Percentiles rank a stretch among this genome's conserved stretches.
These are phyloP conservation scores for Apiotrichum brassicae DNA, from an alignment of 1,284 basidiomycete genomes.

Conservation along the genomic window DNA sequence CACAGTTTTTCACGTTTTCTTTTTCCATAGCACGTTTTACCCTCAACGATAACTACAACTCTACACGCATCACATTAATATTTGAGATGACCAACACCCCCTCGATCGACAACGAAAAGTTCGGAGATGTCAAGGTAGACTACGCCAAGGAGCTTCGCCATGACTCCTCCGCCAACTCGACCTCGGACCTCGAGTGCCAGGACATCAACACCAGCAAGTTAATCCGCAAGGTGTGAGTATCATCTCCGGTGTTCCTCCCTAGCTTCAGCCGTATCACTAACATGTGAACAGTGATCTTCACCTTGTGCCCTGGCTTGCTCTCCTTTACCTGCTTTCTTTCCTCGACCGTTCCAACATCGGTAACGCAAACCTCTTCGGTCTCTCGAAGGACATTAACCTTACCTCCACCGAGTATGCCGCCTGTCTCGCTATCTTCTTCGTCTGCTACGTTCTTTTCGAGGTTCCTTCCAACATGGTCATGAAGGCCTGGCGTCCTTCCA, in stretches of 20 bases:
- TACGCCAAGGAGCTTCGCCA: not conserved
- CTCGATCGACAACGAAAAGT: constrained; percentile 1
- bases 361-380: constrained; percentile 30
- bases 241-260: no score
- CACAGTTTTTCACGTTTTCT: not conserved
- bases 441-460: constrained; percentile 36
- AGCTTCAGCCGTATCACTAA: not conserved
- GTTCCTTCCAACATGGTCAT: constrained; percentile 60
- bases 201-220: constrained; percentile 7
- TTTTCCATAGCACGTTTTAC: not conserved
- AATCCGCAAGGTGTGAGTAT: constrained; percentile 13
- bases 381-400: constrained; percentile 25
- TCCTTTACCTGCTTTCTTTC: constrained; percentile 64
- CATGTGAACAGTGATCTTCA: constrained; percentile 20
- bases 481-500: constrained; percentile 32
- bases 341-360: constrained; percentile 74
- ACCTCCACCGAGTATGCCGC: constrained; percentile 25
- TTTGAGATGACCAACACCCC: not conserved
- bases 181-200: constrained; percentile 2
- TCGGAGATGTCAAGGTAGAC: not conserved
- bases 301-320: constrained; percentile 35
- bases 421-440: constrained; percentile 40
- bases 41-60: not conserved
- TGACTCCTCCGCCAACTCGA: not conserved
- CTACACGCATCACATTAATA: not conserved